phyloP scores from a whole-genome alignment of 2,329 filamentous ascomycete genomes.

The Aspergillus phoenicis region DNA sequence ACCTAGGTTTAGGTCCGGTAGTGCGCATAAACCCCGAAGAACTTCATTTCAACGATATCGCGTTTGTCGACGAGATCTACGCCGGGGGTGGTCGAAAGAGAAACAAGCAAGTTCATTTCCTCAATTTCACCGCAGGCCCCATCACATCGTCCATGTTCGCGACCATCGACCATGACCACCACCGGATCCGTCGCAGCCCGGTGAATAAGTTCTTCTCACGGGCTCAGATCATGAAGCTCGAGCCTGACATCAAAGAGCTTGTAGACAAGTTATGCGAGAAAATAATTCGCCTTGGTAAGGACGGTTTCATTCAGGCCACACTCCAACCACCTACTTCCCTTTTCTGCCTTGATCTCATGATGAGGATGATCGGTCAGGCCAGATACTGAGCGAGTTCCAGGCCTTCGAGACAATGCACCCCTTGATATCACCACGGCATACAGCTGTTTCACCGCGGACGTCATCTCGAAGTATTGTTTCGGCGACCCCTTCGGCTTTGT shows the following conservation, averaged over 20 bases:
- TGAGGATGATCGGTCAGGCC: no score
- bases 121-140: conserved; percentile 22
- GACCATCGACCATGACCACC: conserved; percentile 45
- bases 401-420: no score
- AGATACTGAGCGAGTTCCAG: no score
- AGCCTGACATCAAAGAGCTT: conserved; percentile 32
- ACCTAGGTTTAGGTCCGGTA: conserved; percentile 32
- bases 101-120: conserved; percentile 23
- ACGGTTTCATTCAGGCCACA: no score
- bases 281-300: no score
- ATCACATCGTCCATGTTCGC: conserved; percentile 23
- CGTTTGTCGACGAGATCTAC: conserved; percentile 40
- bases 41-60: conserved; percentile 38
- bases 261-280: background rate
- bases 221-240: conserved; percentile 36
- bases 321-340: no score
- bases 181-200: conserved; percentile 45
- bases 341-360: no score
- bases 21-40: conserved; percentile 41
- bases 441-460: conserved; percentile 2
- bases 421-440: background rate
- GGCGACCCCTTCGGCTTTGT: conserved; percentile 5
- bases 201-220: conserved; percentile 51
- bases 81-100: conserved; percentile 21
- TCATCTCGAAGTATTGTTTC: conserved; percentile 9